These are phyloP conservation scores for Aspergillus fumigatus DNA, from an alignment of 2,329 filamentous ascomycete species.

Conservation along the genomic window DNA sequence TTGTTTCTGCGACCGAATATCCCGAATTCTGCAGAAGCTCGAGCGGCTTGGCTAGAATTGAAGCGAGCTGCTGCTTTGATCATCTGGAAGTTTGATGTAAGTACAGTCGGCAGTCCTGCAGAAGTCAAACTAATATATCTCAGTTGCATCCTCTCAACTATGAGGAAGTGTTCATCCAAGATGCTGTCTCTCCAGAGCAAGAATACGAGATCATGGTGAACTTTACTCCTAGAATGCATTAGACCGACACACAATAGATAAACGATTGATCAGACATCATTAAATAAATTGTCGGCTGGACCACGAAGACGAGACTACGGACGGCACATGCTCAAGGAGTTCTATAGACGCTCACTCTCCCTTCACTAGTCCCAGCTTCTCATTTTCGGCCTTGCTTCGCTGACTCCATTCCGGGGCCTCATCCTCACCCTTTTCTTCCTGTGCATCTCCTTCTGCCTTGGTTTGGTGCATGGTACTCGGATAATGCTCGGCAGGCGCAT, in stretches of 20 bases:
- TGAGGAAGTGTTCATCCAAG: not conserved
- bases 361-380: slow-evolving; percentile 52
- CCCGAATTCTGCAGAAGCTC: not conserved
- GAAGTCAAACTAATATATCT: not conserved
- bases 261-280: not conserved
- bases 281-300: not conserved
- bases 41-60: slow-evolving; percentile 10
- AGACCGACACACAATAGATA: not conserved
- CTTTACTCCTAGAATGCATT: slow-evolving; percentile 2
- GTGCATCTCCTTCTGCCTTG: slow-evolving; percentile 59
- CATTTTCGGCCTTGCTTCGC: slow-evolving; percentile 55
- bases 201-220: not conserved
- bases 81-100: slow-evolving; percentile 12
- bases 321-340: too few species aligned
- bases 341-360: not conserved
- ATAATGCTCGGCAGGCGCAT: slow-evolving; percentile 59
- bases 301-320: not conserved
- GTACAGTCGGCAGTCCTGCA: not conserved
- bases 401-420: slow-evolving; percentile 57
- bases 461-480: slow-evolving; percentile 57
- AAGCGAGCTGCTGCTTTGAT: slow-evolving; percentile 13
- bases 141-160: slow-evolving; percentile 2
- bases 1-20: slow-evolving; percentile 2
- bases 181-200: not conserved
- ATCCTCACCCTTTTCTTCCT: slow-evolving; percentile 58